phyloP scores from a whole-genome alignment of 1,284 basidiomycete genomes.

The Rhodofomes roseus region DNA sequence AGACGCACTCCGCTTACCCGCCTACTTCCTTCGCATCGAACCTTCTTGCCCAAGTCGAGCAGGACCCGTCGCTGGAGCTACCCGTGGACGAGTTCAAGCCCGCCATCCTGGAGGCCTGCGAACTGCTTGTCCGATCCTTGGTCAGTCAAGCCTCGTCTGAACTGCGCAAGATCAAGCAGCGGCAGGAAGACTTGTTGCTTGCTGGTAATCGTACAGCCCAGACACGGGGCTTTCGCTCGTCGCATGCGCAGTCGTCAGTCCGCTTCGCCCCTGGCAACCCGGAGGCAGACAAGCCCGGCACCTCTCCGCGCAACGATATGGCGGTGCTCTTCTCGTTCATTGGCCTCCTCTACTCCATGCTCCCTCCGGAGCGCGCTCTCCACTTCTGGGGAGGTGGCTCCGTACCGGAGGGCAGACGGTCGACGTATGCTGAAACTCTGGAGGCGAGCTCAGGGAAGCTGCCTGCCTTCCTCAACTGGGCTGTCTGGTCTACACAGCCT shows the following conservation, averaged over 20 bases:
- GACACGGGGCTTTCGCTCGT: constrained; percentile 45
- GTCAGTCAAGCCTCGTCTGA: constrained; percentile 83
- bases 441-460: constrained; percentile 65
- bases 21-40: constrained; percentile 44
- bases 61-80: constrained; percentile 55
- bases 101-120: constrained; percentile 64
- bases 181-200: constrained; percentile 82
- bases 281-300: constrained; percentile 22
- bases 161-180: constrained; percentile 87
- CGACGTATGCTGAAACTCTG: constrained; percentile 49
- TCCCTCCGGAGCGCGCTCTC: constrained; percentile 73
- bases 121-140: constrained; percentile 67
- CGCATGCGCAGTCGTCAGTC: constrained; percentile 28
- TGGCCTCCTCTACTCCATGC: constrained; percentile 72
- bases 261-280: constrained; percentile 28
- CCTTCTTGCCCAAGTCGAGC: constrained; percentile 36
- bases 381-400: constrained; percentile 82
- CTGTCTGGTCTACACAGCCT: constrained; percentile 78
- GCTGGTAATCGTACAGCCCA: constrained; percentile 60
- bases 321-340: constrained; percentile 83
- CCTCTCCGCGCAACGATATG: constrained; percentile 72
- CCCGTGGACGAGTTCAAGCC: constrained; percentile 65
- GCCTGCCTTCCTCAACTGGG: constrained; percentile 83
- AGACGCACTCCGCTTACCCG: constrained; percentile 37
- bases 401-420: constrained; percentile 32